Conservation (phyloP, 2,329 filamentous ascomycete species). For the Lachnum nothofagi region DNA sequence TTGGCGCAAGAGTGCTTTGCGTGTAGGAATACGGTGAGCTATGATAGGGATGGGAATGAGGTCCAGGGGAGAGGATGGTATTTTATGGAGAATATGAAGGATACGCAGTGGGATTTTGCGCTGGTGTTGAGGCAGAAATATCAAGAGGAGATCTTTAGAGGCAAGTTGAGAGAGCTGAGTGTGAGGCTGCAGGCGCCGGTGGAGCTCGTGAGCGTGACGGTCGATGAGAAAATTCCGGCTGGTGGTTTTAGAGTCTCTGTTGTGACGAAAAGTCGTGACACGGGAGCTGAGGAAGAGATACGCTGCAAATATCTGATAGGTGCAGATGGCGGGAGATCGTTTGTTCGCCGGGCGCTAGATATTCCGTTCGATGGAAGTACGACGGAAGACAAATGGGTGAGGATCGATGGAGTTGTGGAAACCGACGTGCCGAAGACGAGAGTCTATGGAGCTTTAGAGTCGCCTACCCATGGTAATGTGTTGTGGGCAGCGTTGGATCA, state of each 20-base stretch:
- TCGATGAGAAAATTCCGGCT: constrained; percentile 18
- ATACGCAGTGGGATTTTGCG: constrained; percentile 47
- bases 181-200: constrained; percentile 18
- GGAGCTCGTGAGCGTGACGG: constrained; percentile 17
- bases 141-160: constrained; percentile 48
- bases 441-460: constrained; percentile 47
- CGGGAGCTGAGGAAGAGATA: constrained; percentile 30
- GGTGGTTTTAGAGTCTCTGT: constrained; percentile 23
- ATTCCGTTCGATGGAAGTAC: constrained; percentile 47
- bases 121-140: constrained; percentile 53
- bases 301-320: constrained; percentile 46
- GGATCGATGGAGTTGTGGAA: constrained; percentile 43
- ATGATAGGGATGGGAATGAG: constrained; percentile 42
- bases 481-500: constrained; percentile 51
- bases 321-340: constrained; percentile 46
- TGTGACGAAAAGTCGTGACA: constrained; percentile 16
- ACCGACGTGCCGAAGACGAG: constrained; percentile 41
- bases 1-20: constrained; percentile 50
- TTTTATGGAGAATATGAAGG: constrained; percentile 50
- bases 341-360: constrained; percentile 41
- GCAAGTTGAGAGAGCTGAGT: constrained; percentile 31
- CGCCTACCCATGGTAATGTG: constrained; percentile 48
- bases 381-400: constrained; percentile 49
- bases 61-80: constrained; percentile 44
- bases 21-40: constrained; percentile 45